phyloP scores from a whole-genome alignment of 139 green algal genomes.

The Chlamydomonas sphaeroides region DNA sequence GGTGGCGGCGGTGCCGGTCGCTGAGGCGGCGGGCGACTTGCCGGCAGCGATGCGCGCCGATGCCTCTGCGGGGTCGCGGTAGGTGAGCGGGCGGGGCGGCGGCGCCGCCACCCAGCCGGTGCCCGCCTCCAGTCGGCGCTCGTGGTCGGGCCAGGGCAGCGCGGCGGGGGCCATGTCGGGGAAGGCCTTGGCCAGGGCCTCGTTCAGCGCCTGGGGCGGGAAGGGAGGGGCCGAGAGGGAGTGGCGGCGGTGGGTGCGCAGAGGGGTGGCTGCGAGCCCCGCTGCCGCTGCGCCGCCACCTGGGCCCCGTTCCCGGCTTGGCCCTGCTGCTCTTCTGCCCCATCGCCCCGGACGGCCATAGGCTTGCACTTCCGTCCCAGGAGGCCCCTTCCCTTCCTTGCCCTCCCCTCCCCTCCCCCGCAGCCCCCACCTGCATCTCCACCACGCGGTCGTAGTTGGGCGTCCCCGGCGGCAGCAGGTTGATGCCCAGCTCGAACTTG shows the following conservation, averaged over 20 bases:
- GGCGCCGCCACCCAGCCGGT: constrained; percentile 50
- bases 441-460: constrained; percentile 74
- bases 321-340: too few species aligned
- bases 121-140: constrained; percentile 33
- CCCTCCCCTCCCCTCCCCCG: background rate
- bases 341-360: too few species aligned
- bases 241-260: background rate
- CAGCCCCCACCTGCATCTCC: constrained; percentile 65
- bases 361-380: background rate
- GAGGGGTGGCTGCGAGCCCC: background rate
- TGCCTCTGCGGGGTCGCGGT: constrained; percentile 26
- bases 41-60: constrained; percentile 2
- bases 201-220: constrained; percentile 41
- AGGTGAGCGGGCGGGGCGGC: constrained; percentile 6
- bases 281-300: too few species aligned
- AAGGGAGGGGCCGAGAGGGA: background rate
- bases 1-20: too few species aligned
- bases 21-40: too few species aligned
- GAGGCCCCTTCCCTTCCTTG: too few species aligned
- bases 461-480: constrained; percentile 68
- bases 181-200: constrained; percentile 49
- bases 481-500: constrained; percentile 70
- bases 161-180: constrained; percentile 27
- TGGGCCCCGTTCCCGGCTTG: background rate
- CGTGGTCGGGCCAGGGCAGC: constrained; percentile 55